These are phyloP conservation scores for Cyclotella choctawhatcheeana DNA, from an alignment of 108 stramenopile genomes.

Conservation along the genomic window DNA sequence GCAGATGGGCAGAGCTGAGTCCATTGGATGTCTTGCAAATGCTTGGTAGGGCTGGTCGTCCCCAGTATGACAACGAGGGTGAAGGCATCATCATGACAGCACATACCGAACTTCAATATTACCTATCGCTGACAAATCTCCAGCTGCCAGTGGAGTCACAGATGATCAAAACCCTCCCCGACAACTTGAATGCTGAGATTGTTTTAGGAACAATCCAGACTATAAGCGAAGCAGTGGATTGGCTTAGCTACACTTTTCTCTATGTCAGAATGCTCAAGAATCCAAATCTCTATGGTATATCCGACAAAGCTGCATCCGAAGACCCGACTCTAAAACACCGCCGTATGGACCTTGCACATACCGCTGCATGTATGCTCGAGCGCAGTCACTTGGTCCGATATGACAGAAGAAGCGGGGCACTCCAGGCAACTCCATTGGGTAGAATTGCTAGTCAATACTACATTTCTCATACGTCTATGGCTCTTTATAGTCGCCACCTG, in stretches of 20 bases:
- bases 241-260: slow-evolving; percentile 98
- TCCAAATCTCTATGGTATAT: slow-evolving; percentile 92
- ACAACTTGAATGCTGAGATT: slow-evolving; percentile 98
- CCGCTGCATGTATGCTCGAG: slow-evolving; percentile 91
- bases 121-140: slow-evolving; percentile 96
- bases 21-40: slow-evolving; percentile 98
- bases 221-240: slow-evolving; percentile 93
- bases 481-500: slow-evolving; percentile 94
- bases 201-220: slow-evolving; percentile 94
- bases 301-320: slow-evolving; percentile 68
- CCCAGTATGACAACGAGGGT: slow-evolving; percentile 98
- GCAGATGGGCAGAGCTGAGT: slow-evolving; percentile 98
- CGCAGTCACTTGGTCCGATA: slow-evolving; percentile 93
- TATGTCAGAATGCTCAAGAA: slow-evolving; percentile 98
- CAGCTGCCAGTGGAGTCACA: slow-evolving; percentile 99
- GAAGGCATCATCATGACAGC: slow-evolving; percentile 99
- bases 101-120: slow-evolving; percentile 98
- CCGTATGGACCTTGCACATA: slow-evolving; percentile 92
- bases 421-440: slow-evolving; percentile 95
- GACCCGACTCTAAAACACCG: slow-evolving; percentile 91
- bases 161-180: slow-evolving; percentile 92
- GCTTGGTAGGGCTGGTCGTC: slow-evolving; percentile 99
- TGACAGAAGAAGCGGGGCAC: slow-evolving; percentile 90
- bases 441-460: slow-evolving; percentile 98
- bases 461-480: slow-evolving; percentile 96